Percentiles rank a stretch among this genome's conserved stretches.
Evolutionary conservation across 164 flowering plant species (phyloP).

Genomic region (Magnolia sinica): DNA sequence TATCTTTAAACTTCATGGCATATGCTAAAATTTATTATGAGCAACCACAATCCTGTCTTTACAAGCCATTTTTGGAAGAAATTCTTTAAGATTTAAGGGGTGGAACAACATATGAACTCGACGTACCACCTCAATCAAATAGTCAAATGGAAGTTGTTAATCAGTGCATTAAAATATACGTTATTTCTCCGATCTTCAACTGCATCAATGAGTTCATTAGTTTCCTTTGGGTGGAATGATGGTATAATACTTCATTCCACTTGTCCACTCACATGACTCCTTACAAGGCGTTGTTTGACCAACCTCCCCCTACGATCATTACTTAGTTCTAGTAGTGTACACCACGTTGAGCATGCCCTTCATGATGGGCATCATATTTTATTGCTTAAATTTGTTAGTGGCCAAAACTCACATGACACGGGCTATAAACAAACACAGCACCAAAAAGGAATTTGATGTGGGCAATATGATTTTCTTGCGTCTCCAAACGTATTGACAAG

Average conservation of each 20-base stretch:
- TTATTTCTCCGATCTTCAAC: background rate
- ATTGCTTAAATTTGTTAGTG: background rate
- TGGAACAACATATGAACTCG: background rate
- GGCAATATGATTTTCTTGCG: background rate
- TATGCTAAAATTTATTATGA: background rate
- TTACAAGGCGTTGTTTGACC: background rate
- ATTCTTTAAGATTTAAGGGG: background rate
- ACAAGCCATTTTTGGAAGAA: background rate
- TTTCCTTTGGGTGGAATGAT: background rate
- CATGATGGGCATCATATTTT: background rate
- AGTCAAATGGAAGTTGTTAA: background rate
- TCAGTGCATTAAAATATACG: background rate
- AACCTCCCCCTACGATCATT: background rate
- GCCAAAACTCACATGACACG: background rate
- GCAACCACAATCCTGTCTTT: background rate
- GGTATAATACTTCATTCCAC: slow-evolving; percentile 1
- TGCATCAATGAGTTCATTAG: background rate
- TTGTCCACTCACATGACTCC: background rate
- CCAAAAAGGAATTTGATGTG: background rate
- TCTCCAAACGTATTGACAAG: background rate
- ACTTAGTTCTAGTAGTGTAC: background rate
- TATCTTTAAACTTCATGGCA: background rate
- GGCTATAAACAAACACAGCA: background rate
- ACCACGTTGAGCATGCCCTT: background rate
- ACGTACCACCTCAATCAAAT: background rate